A percentile compares a stretch with the other conserved stretches of the same genome.
These are phyloP conservation scores for Alternaria gaisen DNA, from an alignment of 2,329 filamentous ascomycete genomes.

Conservation along the genomic window DNA sequence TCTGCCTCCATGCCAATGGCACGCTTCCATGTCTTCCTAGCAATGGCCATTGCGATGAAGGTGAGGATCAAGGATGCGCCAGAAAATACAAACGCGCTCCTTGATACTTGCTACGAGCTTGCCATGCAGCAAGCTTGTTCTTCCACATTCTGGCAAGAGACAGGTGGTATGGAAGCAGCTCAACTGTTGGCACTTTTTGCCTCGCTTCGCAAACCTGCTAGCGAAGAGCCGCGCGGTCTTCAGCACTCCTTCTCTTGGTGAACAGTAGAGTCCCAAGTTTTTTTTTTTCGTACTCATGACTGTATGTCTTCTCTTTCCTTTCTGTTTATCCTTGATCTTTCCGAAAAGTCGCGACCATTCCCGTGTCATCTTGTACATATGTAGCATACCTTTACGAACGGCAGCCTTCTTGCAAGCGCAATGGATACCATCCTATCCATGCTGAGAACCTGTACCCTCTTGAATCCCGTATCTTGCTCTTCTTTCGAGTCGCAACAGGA, in stretches of 20 bases:
- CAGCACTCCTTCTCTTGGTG: conserved; percentile 47
- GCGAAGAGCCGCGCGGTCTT: conserved; percentile 32
- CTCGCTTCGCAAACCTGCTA: conserved; percentile 32
- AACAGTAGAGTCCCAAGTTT: conserved; percentile 9
- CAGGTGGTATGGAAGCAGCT: conserved; percentile 43
- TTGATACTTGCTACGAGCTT: conserved; percentile 48
- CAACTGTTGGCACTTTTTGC: conserved; percentile 47
- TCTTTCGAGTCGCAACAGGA: neutral
- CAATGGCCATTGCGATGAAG: conserved; percentile 50
- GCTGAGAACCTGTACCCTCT: neutral
- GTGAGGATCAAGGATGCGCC: conserved; percentile 40
- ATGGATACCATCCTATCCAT: neutral
- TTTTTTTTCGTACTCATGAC: neutral
- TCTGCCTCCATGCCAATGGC: conserved; percentile 44
- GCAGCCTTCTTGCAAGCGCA: neutral
- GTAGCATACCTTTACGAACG: neutral
- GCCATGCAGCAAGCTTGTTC: conserved; percentile 46
- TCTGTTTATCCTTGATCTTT: neutral
- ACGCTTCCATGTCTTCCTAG: conserved; percentile 49
- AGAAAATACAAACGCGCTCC: conserved; percentile 44
- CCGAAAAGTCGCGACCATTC: neutral
- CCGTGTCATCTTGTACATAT: neutral
- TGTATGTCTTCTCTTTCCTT: neutral
- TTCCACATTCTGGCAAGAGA: conserved; percentile 48
- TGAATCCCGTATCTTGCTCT: neutral